These are phyloP conservation scores for Lobosporangium transversale DNA, from an alignment of 192 early-diverging fungal genomes.

Conservation along the genomic window DNA sequence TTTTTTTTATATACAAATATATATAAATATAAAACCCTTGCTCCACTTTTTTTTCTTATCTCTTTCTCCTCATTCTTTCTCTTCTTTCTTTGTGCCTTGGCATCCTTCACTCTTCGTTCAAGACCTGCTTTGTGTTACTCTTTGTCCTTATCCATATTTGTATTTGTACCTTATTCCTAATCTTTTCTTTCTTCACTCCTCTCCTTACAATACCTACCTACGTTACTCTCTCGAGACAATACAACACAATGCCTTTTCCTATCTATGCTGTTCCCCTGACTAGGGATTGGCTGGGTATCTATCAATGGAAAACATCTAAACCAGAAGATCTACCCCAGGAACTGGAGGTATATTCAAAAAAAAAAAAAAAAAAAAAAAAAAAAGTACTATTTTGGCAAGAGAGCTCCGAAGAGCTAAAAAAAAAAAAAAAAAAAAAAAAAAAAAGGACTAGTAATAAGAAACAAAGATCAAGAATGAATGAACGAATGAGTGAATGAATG, in stretches of 20 bases:
- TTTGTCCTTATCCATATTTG: too few relatives aligned
- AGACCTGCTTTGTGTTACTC: too few relatives aligned
- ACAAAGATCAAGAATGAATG: neutral
- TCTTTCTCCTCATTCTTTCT: neutral
- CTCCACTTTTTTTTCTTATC: slow-evolving; percentile 9
- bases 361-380: neutral
- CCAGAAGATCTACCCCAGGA: slow-evolving; percentile 24
- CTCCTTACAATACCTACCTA: neutral
- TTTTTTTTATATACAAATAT: too few relatives aligned
- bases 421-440: neutral
- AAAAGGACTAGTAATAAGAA: neutral
- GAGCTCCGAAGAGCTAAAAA: neutral
- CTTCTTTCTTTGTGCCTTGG: neutral
- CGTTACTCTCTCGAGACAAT: neutral
- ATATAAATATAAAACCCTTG: too few relatives aligned
- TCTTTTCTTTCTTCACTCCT: neutral
- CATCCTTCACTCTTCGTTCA: too few relatives aligned
- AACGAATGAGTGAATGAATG: neutral
- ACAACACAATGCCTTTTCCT: slow-evolving; percentile 19
- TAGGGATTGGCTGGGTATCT: slow-evolving; percentile 12
- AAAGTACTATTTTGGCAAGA: neutral
- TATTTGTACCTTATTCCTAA: too few relatives aligned
- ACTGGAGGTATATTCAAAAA: slow-evolving; percentile 10
- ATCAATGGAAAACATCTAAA: slow-evolving; percentile 17
- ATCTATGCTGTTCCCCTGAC: slow-evolving; percentile 27